Evolutionary conservation across 768 basidiomycete genomes (phyloP).

Genomic region (Fistulinella prunicolor): DNA sequence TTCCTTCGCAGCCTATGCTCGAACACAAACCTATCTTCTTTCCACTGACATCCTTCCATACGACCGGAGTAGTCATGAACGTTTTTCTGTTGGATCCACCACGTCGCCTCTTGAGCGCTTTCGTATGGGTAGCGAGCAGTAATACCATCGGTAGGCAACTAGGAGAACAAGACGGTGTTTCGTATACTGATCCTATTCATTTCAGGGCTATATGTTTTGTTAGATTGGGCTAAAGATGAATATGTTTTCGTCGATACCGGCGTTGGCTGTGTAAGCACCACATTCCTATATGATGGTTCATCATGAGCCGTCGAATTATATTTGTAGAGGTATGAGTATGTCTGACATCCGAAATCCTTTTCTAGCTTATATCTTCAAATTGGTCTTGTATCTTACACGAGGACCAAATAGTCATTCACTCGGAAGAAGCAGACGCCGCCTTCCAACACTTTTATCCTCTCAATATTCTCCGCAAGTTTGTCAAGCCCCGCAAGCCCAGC

Average conservation of each 20-base stretch:
- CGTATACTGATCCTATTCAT: constrained; percentile 35
- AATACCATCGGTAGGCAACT: constrained; percentile 31
- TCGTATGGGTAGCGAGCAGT: constrained; percentile 58
- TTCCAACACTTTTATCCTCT: constrained; percentile 70
- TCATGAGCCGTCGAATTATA: constrained; percentile 1
- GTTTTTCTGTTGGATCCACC: constrained; percentile 71
- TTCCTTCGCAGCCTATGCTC: constrained; percentile 2
- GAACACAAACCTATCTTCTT: constrained; percentile 48
- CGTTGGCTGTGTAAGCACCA: constrained; percentile 61
- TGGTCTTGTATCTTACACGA: constrained; percentile 76
- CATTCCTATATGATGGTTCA: neutral
- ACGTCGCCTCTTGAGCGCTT: constrained; percentile 58
- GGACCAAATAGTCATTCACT: constrained; percentile 68
- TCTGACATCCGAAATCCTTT: constrained; percentile 3
- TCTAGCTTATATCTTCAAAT: constrained; percentile 62
- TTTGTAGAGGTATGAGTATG: neutral
- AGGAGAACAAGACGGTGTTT: neutral
- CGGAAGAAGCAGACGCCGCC: constrained; percentile 63
- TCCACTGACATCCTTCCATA: constrained; percentile 60
- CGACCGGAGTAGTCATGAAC: constrained; percentile 70
- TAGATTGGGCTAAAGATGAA: constrained; percentile 63
- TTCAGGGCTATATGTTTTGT: constrained; percentile 59
- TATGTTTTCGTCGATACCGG: constrained; percentile 75
- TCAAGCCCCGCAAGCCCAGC: constrained; percentile 24
- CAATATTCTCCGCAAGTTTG: constrained; percentile 31